Evolutionary conservation across 2,329 filamentous ascomycete genomes (phyloP), one percentile per base, ranked within the genome.

Genomic region (Pseudopyricularia javanii): DNA sequence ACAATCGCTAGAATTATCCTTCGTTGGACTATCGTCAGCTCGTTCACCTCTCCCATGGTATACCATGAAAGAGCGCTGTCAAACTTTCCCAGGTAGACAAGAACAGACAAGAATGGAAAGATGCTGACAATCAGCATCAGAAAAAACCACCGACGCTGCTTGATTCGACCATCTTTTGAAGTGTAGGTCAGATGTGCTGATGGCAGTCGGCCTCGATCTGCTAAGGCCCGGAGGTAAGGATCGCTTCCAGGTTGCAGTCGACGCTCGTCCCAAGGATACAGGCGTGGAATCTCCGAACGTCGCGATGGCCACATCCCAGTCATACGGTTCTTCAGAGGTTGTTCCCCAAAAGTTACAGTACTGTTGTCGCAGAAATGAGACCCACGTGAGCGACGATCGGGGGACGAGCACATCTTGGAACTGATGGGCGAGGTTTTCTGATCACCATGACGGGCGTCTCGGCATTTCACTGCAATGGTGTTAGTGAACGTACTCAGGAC

Each of bases 1-100:
- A 62, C 61, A 54, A 71, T 64, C 2, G 60, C 57, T 9, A 69
- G 51, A 9, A 77, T 62, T 8, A 59, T 53, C n/a, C 56, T 58
- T 20, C 63, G 59, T 58, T 74, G 70, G 26, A 62, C 60, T 48
- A 61, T 64, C 12, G 63, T 71, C 24, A 77, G 62, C 8, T 59
- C 59, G 22, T 65, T 61, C 26, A 70, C 66, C 58, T 75, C 69
- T 6, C 76, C 75, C 2, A 66, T 61, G 0, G 74, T 76, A 51
- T 68, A 70, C 74, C 74, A 79, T 7, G 68, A 68, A 28, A 79
- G 66, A 0, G 68, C 68, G 1, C 65, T 63, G 56, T 75, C 68
- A 47, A 78, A 71, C 12, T 62, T 66, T 11, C 74, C 73, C 9
- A 60, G 64, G 26, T 75, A 65, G 1, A 72, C 70, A 7, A 77